Evolutionary conservation across 495 filamentous ascomycete species (phyloP).

Genomic region (Lepraria neglecta): DNA sequence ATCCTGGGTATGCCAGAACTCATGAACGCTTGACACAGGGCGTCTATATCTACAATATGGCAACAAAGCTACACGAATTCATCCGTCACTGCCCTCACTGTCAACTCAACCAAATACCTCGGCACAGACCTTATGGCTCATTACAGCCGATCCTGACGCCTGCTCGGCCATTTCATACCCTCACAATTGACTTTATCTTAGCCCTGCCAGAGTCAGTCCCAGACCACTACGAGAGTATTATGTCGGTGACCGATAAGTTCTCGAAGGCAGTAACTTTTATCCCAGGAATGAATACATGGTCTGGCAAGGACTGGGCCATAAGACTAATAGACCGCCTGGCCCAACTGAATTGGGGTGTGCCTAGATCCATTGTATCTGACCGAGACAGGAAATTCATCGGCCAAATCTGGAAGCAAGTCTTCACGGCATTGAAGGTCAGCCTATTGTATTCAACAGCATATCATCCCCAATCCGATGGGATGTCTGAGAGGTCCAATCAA

Average conservation of each 20-base stretch:
- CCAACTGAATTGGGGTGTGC: not conserved
- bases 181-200: constrained; percentile 10
- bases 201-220: not conserved
- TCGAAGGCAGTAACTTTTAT: constrained; percentile 2
- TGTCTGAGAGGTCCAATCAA: no score
- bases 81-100: not conserved
- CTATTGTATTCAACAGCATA: no score
- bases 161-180: not conserved
- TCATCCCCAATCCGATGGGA: no score
- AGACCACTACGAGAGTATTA: not conserved
- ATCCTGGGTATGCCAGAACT: not conserved
- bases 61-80: not conserved
- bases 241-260: constrained; percentile 29
- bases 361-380: not conserved
- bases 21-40: not conserved
- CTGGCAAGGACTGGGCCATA: not conserved
- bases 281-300: constrained; percentile 22
- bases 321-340: not conserved
- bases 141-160: not conserved
- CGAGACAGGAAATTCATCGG: no score
- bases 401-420: no score
- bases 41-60: not conserved
- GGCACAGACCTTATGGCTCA: not conserved
- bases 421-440: no score
- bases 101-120: not conserved